These are phyloP conservation scores for Neurospora sp. DNA, from an alignment of 495 filamentous ascomycete genomes.

Conservation along the genomic window DNA sequence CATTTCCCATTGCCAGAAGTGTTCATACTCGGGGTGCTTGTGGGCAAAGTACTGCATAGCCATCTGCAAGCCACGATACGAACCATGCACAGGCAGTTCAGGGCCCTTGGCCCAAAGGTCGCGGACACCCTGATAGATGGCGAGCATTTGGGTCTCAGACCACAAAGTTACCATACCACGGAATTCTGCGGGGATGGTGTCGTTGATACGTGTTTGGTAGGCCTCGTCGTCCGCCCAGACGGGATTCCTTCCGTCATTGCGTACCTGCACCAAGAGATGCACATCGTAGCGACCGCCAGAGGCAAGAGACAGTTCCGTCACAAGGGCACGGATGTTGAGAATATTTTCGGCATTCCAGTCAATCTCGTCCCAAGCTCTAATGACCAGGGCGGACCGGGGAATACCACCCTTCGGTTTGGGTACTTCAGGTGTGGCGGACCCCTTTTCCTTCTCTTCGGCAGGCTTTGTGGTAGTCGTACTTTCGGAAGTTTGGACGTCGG, in stretches of 20 bases:
- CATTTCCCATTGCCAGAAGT: slow-evolving; percentile 99
- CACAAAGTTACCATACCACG: slow-evolving; percentile 79
- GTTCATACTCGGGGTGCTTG: slow-evolving; percentile 86
- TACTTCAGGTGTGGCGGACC: background rate
- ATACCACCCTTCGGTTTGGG: slow-evolving; percentile 18
- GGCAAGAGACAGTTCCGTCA: slow-evolving; percentile 64
- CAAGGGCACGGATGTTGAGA: slow-evolving; percentile 59
- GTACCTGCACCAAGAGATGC: slow-evolving; percentile 67
- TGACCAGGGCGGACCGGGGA: slow-evolving; percentile 59
- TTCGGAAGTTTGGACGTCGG: slow-evolving; percentile 33
- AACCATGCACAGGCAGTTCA: slow-evolving; percentile 70
- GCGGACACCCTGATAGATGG: slow-evolving; percentile 72
- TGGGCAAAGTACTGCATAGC: slow-evolving; percentile 88
- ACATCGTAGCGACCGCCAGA: slow-evolving; percentile 76
- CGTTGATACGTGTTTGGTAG: slow-evolving; percentile 49
- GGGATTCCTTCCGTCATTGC: slow-evolving; percentile 51
- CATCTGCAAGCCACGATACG: slow-evolving; percentile 86
- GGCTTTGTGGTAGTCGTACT: background rate
- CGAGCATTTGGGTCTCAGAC: slow-evolving; percentile 83
- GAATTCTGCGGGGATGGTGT: slow-evolving; percentile 77
- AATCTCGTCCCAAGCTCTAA: slow-evolving; percentile 66
- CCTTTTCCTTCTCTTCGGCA: background rate
- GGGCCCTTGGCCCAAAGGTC: slow-evolving; percentile 59
- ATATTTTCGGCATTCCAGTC: slow-evolving; percentile 59
- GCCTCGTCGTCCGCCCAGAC: slow-evolving; percentile 53